These are phyloP conservation scores for Verticillium isaacii DNA, from an alignment of 2,329 filamentous ascomycete genomes.

Conservation along the genomic window DNA sequence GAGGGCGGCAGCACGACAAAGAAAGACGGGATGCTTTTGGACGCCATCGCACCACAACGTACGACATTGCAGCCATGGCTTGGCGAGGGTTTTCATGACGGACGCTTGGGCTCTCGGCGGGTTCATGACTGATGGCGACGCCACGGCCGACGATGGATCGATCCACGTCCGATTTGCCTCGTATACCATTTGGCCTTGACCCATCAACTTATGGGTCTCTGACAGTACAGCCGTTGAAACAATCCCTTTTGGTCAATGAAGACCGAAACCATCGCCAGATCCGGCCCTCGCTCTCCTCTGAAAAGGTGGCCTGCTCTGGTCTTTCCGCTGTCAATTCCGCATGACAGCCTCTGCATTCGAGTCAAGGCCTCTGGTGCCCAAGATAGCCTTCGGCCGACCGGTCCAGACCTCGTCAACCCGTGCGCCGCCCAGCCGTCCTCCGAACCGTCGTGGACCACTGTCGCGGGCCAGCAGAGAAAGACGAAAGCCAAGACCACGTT, in stretches of 20 bases:
- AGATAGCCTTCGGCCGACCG: background rate
- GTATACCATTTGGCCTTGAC: background rate
- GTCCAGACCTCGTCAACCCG: background rate
- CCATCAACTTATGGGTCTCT: background rate
- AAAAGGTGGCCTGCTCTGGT: background rate
- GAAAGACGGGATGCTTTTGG: background rate
- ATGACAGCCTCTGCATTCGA: background rate
- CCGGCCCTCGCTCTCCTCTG: background rate
- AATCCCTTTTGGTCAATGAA: background rate
- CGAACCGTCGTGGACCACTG: background rate
- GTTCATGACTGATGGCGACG: background rate
- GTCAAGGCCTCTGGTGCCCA: background rate
- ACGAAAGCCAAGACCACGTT: background rate
- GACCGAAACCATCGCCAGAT: background rate
- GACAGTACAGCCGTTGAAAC: background rate
- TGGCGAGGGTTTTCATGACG: background rate
- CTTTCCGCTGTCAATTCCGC: background rate
- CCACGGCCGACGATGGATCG: background rate
- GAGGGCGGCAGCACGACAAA: background rate
- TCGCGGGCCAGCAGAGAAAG: background rate
- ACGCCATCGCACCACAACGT: background rate
- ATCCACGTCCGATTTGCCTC: background rate
- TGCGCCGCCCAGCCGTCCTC: background rate
- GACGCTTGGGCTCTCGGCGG: background rate
- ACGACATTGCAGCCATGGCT: background rate